phyloP scores from a whole-genome alignment of 176 grass and related monocot species.

The Musa acuminata region DNA sequence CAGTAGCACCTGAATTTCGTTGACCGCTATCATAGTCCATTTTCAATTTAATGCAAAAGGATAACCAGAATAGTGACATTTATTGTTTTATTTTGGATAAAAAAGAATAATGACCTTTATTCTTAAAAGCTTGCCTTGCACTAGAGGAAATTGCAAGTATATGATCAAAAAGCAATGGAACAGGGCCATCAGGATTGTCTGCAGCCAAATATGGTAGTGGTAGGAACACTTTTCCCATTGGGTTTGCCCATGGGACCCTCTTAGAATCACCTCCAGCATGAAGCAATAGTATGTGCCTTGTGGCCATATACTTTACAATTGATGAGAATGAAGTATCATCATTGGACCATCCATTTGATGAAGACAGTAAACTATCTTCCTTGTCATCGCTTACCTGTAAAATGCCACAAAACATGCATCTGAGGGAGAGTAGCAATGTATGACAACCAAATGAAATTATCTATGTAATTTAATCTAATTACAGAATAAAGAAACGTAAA shows the following conservation, averaged over 20 bases:
- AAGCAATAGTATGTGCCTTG: conserved; percentile 73
- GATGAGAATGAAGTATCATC: conserved; percentile 15
- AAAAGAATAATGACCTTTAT: conserved; percentile 45
- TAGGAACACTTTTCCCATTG: conserved; percentile 87
- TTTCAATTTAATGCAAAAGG: neutral
- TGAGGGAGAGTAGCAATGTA: neutral
- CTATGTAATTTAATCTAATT: neutral
- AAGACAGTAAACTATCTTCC: conserved; percentile 13
- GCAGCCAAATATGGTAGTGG: conserved; percentile 65
- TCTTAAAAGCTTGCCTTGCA: conserved; percentile 80
- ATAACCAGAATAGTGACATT: neutral
- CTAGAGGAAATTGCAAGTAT: conserved; percentile 71
- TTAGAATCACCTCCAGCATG: conserved; percentile 91
- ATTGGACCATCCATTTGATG: conserved; percentile 5
- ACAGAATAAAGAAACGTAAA: neutral
- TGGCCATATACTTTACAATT: conserved; percentile 31
- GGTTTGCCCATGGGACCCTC: conserved; percentile 93
- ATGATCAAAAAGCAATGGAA: conserved; percentile 85
- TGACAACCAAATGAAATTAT: conserved; percentile 13
- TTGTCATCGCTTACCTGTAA: conserved; percentile 36
- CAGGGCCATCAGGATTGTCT: conserved; percentile 68
- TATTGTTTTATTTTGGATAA: no score
- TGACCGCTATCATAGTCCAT: neutral
- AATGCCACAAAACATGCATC: conserved; percentile 11
- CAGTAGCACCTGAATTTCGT: neutral